Percentiles rank a stretch among this genome's conserved stretches.
Evolutionary conservation across 495 filamentous ascomycete species (phyloP).

Genomic region (Neurospora hispaniola): DNA sequence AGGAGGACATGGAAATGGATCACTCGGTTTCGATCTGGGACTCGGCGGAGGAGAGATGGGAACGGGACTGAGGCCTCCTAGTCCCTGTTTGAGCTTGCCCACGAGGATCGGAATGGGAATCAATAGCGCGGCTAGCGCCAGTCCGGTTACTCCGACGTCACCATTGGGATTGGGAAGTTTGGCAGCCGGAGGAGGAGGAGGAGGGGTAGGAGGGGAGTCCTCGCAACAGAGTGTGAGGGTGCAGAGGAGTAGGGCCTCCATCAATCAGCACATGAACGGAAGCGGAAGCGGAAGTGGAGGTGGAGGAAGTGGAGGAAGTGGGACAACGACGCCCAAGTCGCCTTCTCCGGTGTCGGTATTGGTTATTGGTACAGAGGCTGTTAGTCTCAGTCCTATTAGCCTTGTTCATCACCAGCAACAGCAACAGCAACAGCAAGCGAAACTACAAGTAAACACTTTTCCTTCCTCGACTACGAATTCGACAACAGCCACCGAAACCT

Average conservation of each 20-base stretch:
- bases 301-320: not conserved
- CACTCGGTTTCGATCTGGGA: not conserved
- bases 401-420: not conserved
- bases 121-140: not conserved
- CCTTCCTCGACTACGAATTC: not conserved
- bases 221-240: not conserved
- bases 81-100: not conserved
- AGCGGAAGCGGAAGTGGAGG: not conserved
- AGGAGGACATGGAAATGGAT: not conserved
- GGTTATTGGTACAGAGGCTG: not conserved
- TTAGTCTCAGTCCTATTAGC: not conserved
- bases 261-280: not conserved
- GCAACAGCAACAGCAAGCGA: not conserved
- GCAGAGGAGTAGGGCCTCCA: not conserved
- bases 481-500: not conserved
- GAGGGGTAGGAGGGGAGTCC: too few relatives aligned
- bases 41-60: not conserved
- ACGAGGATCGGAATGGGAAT: not conserved
- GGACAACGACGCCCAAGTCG: not conserved
- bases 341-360: not conserved
- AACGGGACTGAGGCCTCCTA: not conserved
- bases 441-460: not conserved
- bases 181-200: too few relatives aligned
- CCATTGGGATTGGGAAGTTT: too few relatives aligned
- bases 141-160: not conserved